Base-by-base conservation (phyloP, 1,284 basidiomycete genomes). In the Rhodotorula sp. region DNA sequence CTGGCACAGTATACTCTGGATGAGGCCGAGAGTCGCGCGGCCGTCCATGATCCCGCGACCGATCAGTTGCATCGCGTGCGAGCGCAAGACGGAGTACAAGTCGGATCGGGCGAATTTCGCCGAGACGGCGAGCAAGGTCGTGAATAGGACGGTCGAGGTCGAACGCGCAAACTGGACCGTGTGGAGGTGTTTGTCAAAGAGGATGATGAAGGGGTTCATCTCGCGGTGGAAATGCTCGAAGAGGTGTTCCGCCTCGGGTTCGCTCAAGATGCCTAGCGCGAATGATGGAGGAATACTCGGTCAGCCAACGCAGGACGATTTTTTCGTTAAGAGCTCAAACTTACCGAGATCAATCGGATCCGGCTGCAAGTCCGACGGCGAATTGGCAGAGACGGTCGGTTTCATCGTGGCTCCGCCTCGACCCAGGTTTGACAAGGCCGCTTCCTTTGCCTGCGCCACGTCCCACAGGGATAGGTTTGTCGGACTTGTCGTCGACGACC, bases 91-190 rank as follows among this genome's bases (percentile, higher is more conserved):
- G 86, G 86, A 47, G 81, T 89, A 92, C 47, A 87, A 80, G 63
- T 87, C 86, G 10, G 88, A 86, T 66, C 86, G 86, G 83, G 90
- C 92, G 78, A 93, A 93, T 80, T 93, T 92, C 83, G 88, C 88
- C 26, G 88, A 89, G 28, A 89, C 90, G 86, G 91, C 90, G 78
- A 93, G 84, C 68, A 93, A 85, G 47, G 88, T 86, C 10, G 91
- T 90, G 80, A 92, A 93, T 64, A 93, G 84, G 78, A 93, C 88
- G 0, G 89, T 88, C 65, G 87, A 90, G 72, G 86, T 87, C 38
- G 84, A 84, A 76, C 92, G 89, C 75, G 91, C 87, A 78, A 91
- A 91, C 52, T 83, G 76, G 63, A 88, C 85, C 0, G 90, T 87
- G 80, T 92, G 90, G 49, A 92, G 69, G 52, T 56, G 52, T 14